Base-by-base conservation (phyloP, 768 basidiomycete species). In the Termitomyces sp. region DNA sequence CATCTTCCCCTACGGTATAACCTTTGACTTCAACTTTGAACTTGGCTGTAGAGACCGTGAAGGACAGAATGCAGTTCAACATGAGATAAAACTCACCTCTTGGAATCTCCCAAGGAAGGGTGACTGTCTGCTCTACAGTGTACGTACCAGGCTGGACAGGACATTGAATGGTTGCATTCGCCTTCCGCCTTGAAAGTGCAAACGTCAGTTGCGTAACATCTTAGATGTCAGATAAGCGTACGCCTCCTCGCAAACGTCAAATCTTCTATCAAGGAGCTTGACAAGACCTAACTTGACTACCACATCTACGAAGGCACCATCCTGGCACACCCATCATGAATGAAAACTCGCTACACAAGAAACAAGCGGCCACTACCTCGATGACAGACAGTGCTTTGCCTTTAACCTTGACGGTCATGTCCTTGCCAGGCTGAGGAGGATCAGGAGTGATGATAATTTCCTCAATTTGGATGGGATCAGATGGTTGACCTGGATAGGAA, bases 201-300 rank as follows among this genome's bases (percentile, higher is more conserved):
- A 41, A 31, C 30, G 54, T 58, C 34, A 60, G 59, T 48, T 36
- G 16, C 37, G 20, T 36, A 55, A 47, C 18, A 41, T 15, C 42
- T 36, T 51, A 24, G 30, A 34, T n/a, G 16, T 20, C 7, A 58
- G 13, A 54, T 20, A 33, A 20, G 84, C 95, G 67, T 78, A 97
- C 92, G 95, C 94, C 74, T 98, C 95, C 60, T 95, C 81, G 69
- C 96, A 98, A 34, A 98, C 73, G 63, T 98, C 93, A 64, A 98
- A 96, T 18, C 64, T 68, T 76, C 92, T 97, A 47, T 78, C 72
- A 34, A 98, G 75, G n/a, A 98, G 70, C 76, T 93, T 97, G 68
- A 99, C 83, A 31, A 93, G 75, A 27, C 97, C 97, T n/a, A 98
- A 79, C 72, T 98, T 98, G 57, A 99, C 96, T 1, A 75, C 73